phyloP scores from a whole-genome alignment of 495 filamentous ascomycete genomes.

The Penicillium soppii region DNA sequence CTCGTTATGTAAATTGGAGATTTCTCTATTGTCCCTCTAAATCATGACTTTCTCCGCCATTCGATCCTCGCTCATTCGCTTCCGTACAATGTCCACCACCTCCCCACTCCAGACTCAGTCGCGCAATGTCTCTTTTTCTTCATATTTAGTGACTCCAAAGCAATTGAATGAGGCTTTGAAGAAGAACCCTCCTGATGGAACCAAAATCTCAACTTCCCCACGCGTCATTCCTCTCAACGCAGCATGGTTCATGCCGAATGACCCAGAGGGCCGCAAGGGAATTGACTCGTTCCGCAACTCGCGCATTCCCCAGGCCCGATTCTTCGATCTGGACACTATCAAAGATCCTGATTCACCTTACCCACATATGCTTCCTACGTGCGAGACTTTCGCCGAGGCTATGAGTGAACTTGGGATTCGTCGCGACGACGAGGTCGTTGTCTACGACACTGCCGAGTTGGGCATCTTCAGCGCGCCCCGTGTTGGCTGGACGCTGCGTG shows the following conservation, averaged over 20 bases:
- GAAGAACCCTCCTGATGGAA: conserved; percentile 59
- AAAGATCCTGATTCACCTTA: conserved; percentile 86
- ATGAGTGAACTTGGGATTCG: conserved; percentile 87
- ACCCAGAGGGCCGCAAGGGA: conserved; percentile 71
- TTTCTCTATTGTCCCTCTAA: conserved; percentile 1
- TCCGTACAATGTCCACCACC: conserved; percentile 35
- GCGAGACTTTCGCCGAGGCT: conserved; percentile 75
- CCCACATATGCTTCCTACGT: conserved; percentile 92
- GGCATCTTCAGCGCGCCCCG: conserved; percentile 93
- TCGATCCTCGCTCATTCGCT: conserved; percentile 30
- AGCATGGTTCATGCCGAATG: conserved; percentile 95
- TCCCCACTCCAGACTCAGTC: conserved; percentile 24
- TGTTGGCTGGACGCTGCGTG: conserved; percentile 86
- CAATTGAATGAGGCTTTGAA: conserved; percentile 78
- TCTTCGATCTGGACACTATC: conserved; percentile 92
- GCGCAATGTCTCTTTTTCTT: conserved; percentile 59
- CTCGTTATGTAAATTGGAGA: conserved; percentile 8
- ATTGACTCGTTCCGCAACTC: conserved; percentile 69
- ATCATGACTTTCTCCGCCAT: conserved; percentile 41
- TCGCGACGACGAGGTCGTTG: conserved; percentile 82
- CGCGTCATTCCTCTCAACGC: conserved; percentile 86
- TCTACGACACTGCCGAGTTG: conserved; percentile 85
- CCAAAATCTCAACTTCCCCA: conserved; percentile 71
- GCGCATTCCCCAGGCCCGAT: conserved; percentile 84
- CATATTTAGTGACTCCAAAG: conserved; percentile 80